Conservation (phyloP, 164 flowering plant genomes). For the Tetrastigma voinierianum region DNA sequence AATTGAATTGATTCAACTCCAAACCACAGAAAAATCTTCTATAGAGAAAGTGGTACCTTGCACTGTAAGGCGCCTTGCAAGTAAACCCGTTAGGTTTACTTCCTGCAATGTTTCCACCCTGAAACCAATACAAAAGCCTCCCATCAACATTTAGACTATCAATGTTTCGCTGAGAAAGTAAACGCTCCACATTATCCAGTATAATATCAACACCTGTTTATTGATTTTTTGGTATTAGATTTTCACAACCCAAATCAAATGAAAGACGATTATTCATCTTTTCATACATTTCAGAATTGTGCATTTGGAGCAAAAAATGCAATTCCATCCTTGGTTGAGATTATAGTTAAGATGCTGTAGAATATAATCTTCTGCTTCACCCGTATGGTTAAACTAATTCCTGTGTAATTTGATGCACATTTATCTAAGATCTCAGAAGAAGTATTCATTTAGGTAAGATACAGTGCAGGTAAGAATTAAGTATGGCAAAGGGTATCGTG, state of each 20-base stretch:
- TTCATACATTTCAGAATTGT: too few relatives aligned
- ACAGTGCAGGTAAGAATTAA: too few relatives aligned
- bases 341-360: not conserved
- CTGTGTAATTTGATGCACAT: constrained; percentile 96
- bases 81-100: constrained; percentile 49
- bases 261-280: too few relatives aligned
- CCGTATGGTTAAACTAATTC: constrained; percentile 85
- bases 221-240: too few relatives aligned
- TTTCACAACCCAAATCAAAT: too few relatives aligned
- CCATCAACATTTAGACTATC: constrained; percentile 78
- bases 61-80: constrained; percentile 82
- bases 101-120: constrained; percentile 66
- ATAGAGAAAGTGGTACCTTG: constrained; percentile 51
- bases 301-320: not conserved
- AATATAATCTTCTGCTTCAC: constrained; percentile 80
- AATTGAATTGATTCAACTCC: too few relatives aligned
- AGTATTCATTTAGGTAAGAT: not conserved
- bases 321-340: not conserved
- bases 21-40: too few relatives aligned
- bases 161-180: constrained; percentile 76
- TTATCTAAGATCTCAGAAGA: constrained; percentile 27
- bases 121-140: constrained; percentile 78
- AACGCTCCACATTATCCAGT: constrained; percentile 79
- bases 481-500: too few relatives aligned
- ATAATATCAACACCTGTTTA: constrained; percentile 85